phyloP scores from a whole-genome alignment of 2,329 filamentous ascomycete species.

The Chlorencoelia australis region DNA sequence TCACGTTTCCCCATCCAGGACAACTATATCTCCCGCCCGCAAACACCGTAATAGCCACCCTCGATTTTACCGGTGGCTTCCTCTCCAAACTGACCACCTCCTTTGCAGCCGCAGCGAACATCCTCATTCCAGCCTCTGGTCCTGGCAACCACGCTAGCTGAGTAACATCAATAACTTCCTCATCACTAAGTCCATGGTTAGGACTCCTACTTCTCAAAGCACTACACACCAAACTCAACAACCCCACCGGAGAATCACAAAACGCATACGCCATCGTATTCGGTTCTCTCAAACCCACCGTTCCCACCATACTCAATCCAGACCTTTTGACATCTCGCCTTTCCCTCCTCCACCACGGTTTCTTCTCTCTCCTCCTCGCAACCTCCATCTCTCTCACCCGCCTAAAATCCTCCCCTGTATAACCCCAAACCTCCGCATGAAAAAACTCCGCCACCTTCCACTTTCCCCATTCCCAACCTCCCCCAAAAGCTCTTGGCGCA shows the following conservation, averaged over 20 bases:
- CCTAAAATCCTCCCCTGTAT: slow-evolving; percentile 41
- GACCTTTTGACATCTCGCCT: slow-evolving; percentile 1
- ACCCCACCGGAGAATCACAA: slow-evolving; percentile 50
- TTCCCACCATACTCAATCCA: slow-evolving; percentile 7
- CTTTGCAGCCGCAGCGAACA: slow-evolving; percentile 33
- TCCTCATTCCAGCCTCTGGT: slow-evolving; percentile 49
- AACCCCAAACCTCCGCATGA: slow-evolving; percentile 43
- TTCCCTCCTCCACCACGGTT: slow-evolving; percentile 2
- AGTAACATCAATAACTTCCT: slow-evolving; percentile 50
- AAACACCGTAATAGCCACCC: slow-evolving; percentile 20
- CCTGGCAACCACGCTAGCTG: slow-evolving; percentile 58
- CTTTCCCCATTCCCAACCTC: slow-evolving; percentile 41
- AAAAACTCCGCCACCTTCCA: slow-evolving; percentile 44
- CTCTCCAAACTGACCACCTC: slow-evolving; percentile 12
- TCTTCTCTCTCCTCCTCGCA: background rate
- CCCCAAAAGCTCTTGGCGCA: slow-evolving; percentile 35
- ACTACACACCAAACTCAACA: slow-evolving; percentile 45
- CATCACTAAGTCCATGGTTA: slow-evolving; percentile 33
- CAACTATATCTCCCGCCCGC: slow-evolving; percentile 16
- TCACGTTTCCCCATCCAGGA: slow-evolving; percentile 19
- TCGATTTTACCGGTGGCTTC: slow-evolving; percentile 4
- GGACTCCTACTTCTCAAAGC: slow-evolving; percentile 34
- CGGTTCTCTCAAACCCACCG: slow-evolving; percentile 19
- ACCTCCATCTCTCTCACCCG: slow-evolving; percentile 26
- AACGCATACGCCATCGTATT: slow-evolving; percentile 46